A percentile compares a stretch with the other conserved stretches of the same genome.
Evolutionary conservation across 169 alveolate species (phyloP).

Genomic region (Eimeria mitis): DNA sequence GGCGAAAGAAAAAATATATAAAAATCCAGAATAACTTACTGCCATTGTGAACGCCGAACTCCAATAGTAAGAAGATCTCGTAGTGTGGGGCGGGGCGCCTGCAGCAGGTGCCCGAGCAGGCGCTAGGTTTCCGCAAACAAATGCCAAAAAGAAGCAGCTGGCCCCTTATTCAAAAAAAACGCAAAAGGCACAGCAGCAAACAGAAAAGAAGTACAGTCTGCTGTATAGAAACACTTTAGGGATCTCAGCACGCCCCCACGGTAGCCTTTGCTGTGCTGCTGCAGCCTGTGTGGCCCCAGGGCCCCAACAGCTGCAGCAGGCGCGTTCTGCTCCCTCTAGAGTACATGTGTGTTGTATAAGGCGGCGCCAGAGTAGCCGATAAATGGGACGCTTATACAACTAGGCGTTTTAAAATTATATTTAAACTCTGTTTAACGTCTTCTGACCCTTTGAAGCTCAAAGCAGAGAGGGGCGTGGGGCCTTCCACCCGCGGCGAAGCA

Average conservation of each 20-base stretch:
- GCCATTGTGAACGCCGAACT: slow-evolving; percentile 36
- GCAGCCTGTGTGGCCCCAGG: slow-evolving; percentile 27
- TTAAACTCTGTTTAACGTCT: not conserved
- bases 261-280: slow-evolving; percentile 12
- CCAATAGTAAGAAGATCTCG: not conserved
- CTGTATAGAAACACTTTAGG: not conserved
- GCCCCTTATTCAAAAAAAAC: not conserved
- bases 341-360: not conserved
- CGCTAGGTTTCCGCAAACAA: not conserved
- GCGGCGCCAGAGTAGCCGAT: not conserved
- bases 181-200: slow-evolving; percentile 25
- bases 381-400: not conserved
- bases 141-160: not conserved
- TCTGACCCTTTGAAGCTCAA: not conserved
- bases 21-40: not conserved
- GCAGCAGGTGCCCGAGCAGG: slow-evolving; percentile 54
- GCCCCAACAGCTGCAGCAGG: slow-evolving; percentile 24
- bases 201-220: not conserved
- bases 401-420: not conserved
- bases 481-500: not conserved
- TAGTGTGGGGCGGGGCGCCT: slow-evolving; percentile 66
- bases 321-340: not conserved
- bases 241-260: not conserved
- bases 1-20: not conserved
- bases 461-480: not conserved